A percentile compares a stretch with the other conserved stretches of the same genome.
Evolutionary conservation across 768 basidiomycete genomes (phyloP).

Genomic region (Rhodotorula diobovata): DNA sequence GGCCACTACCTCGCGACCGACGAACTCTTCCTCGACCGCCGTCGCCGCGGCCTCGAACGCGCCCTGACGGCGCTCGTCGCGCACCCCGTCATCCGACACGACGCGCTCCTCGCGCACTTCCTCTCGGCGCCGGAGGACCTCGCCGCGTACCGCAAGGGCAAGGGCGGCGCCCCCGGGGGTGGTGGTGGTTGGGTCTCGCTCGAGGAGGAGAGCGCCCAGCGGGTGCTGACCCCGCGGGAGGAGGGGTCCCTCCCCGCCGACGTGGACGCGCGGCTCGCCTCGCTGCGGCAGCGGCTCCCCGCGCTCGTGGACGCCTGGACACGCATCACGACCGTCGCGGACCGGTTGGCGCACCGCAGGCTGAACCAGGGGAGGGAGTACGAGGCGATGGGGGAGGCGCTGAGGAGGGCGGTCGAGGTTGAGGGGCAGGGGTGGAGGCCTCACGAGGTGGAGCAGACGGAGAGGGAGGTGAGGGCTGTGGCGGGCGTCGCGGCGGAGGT

Average conservation of each 20-base stretch:
- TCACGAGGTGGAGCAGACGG: slow-evolving; percentile 10
- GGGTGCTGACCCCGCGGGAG: slow-evolving; percentile 44
- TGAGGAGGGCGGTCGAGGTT: slow-evolving; percentile 56
- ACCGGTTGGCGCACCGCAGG: slow-evolving; percentile 81
- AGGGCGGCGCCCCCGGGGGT: slow-evolving; percentile 61
- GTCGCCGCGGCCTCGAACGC: slow-evolving; percentile 61
- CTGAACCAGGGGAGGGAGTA: slow-evolving; percentile 74
- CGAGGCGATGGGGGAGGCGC: slow-evolving; percentile 66
- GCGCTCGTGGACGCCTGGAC: slow-evolving; percentile 86
- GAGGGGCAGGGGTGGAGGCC: slow-evolving; percentile 20
- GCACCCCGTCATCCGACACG: slow-evolving; percentile 73
- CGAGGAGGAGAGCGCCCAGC: slow-evolving; percentile 64
- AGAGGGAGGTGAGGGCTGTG: slow-evolving; percentile 28
- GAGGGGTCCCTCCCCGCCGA: slow-evolving; percentile 92
- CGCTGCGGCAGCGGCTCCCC: slow-evolving; percentile 42
- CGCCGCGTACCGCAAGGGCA: slow-evolving; percentile 79
- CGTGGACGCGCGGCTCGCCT: slow-evolving; percentile 82
- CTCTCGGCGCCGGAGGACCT: slow-evolving; percentile 56
- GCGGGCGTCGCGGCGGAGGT: slow-evolving; percentile 53
- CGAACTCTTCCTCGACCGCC: slow-evolving; percentile 82
- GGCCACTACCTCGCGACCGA: slow-evolving; percentile 58
- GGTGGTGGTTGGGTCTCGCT: too few relatives aligned
- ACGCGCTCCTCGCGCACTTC: slow-evolving; percentile 34
- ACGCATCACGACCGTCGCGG: slow-evolving; percentile 75
- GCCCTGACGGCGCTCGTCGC: slow-evolving; percentile 81